Evolutionary conservation across 75 land plant genomes (phyloP), one percentile per base, ranked within the genome.

Genomic region (Sequoiadendron giganteum): DNA sequence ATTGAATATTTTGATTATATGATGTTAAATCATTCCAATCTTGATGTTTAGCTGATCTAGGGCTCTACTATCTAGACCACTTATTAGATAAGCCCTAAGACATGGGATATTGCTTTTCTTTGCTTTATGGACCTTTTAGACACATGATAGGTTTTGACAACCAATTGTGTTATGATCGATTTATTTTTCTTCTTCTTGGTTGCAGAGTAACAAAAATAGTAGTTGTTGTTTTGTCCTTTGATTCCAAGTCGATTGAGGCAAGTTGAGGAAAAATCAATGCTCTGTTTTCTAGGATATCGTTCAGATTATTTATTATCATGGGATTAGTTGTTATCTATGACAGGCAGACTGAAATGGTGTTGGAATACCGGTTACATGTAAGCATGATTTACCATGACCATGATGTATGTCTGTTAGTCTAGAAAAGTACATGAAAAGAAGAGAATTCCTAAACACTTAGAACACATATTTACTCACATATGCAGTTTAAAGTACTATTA

Each of bases 171-270:
- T 65, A 65, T 65, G 65, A 3, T 65, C 8, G 5, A 65, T 65
- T 65, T 65, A 48, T 88, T 48, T 36, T 43, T 39, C 49, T 10
- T 18, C 70, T 72, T 16, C 49, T 21, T 76, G n/a, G n/a, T 77
- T 86, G 75, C 93, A 98, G 99, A 92, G 99, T 97, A 76, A 98
- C 99, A 39, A 99, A 98, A 88, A 95, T 95, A 87, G 99, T 97
- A 13, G 99, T 97, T 39, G 99, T 98, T 61, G 99, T 98, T 36
- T 94, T 98, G 73, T 87, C 99, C 13, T 94, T 98, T 84, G 99
- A 98, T 89, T 99, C 99, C 87, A 95, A 96, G 86, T 95, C 98
- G 28, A 96, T 96, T 14, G 93, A 95, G 95, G 98, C 94, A 89
- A 83, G 55, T 32, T 39, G 38, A 84, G 18, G 43, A 52, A 43